These are phyloP conservation scores for Lentinula raphanica DNA, from an alignment of 768 basidiomycete genomes.

Conservation along the genomic window DNA sequence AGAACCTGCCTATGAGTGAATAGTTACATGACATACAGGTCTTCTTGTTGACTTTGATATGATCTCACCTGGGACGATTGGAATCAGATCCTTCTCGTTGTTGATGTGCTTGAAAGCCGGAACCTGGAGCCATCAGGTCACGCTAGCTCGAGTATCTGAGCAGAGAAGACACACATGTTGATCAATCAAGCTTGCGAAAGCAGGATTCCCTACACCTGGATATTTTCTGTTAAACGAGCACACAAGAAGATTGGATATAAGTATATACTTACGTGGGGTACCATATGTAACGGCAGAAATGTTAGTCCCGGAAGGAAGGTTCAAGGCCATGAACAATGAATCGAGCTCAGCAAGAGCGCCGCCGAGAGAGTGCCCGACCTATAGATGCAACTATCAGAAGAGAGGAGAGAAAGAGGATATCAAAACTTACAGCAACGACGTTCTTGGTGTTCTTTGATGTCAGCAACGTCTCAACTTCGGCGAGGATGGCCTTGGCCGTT, in stretches of 20 bases:
- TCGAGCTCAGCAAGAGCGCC: slow-evolving; percentile 29
- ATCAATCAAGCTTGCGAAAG: slow-evolving; percentile 49
- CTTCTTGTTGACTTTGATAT: too few species aligned
- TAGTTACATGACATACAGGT: too few species aligned
- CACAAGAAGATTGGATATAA: not conserved
- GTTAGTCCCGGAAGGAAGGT: slow-evolving; percentile 20
- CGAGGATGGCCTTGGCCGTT: slow-evolving; percentile 22
- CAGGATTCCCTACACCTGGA: slow-evolving; percentile 38
- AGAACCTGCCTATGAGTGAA: slow-evolving; percentile 52
- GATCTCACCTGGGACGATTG: slow-evolving; percentile 9
- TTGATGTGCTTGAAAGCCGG: slow-evolving; percentile 36
- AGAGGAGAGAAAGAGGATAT: not conserved
- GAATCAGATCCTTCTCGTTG: slow-evolving; percentile 28
- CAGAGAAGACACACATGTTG: slow-evolving; percentile 24
- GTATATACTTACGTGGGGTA: slow-evolving; percentile 1
- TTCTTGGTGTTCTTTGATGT: slow-evolving; percentile 20
- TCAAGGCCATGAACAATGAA: slow-evolving; percentile 25
- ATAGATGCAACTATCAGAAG: too few species aligned
- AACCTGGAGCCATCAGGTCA: slow-evolving; percentile 16
- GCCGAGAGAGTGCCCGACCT: slow-evolving; percentile 31
- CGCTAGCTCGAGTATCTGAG: not conserved
- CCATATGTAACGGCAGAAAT: slow-evolving; percentile 4
- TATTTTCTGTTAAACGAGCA: not conserved
- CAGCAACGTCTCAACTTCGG: slow-evolving; percentile 27
- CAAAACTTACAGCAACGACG: slow-evolving; percentile 25